A percentile compares a stretch with the other conserved stretches of the same genome.
These are phyloP conservation scores for Apium graveolens DNA, from an alignment of 129 eudicot genomes.

Conservation along the genomic window DNA sequence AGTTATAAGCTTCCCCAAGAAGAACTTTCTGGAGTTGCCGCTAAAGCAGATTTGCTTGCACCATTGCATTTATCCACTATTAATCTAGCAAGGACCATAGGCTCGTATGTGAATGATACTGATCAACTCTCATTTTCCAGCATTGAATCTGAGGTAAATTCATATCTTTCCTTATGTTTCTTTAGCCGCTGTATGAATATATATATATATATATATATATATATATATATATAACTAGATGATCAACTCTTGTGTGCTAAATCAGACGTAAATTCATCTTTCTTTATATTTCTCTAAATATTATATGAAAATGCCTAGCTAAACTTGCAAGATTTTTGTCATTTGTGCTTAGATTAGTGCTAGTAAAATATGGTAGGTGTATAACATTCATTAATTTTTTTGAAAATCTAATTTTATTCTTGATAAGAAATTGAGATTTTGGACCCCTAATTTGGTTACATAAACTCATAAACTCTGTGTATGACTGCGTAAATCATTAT, in stretches of 20 bases:
- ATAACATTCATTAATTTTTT: no score
- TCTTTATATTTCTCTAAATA: no score
- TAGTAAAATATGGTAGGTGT: neutral
- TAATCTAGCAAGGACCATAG: conserved; percentile 28
- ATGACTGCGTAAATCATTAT: no score
- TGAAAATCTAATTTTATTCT: no score
- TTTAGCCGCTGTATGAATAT: neutral
- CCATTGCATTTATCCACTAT: conserved; percentile 33
- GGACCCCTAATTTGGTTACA: no score
- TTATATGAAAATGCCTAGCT: neutral
- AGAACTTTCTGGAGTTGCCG: conserved; percentile 22
- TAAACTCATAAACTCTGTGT: no score
- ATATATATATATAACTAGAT: no score
- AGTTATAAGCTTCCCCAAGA: conserved; percentile 20
- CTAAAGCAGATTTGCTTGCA: conserved; percentile 22
- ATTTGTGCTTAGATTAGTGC: no score
- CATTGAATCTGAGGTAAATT: conserved; percentile 32
- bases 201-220: no score
- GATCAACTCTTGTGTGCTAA: no score
- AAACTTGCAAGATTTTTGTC: neutral
- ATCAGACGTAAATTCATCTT: no score
- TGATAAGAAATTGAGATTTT: no score
- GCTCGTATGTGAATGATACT: conserved; percentile 11
- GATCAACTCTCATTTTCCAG: conserved; percentile 18
- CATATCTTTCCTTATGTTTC: neutral